Evolutionary conservation across 495 filamentous ascomycete species (phyloP).

Genomic region (Elasticomyces elasticus): DNA sequence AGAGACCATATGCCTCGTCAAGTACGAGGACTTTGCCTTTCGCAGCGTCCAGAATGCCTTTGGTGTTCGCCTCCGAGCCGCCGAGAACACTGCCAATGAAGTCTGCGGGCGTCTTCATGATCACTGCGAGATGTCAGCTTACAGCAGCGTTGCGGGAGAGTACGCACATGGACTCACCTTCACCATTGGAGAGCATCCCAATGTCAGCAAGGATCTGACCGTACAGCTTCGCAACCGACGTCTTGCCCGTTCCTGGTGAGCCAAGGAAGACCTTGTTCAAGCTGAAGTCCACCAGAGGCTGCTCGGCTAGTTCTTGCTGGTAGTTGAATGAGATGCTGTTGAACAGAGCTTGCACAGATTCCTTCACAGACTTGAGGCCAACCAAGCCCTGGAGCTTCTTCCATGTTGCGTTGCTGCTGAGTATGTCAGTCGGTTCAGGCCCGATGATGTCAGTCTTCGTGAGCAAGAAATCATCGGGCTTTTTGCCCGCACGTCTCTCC

Average conservation of each 20-base stretch:
- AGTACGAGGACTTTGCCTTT: slow-evolving; percentile 25
- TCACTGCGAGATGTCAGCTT: slow-evolving; percentile 18
- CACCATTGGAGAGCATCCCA: slow-evolving; percentile 28
- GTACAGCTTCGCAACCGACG: slow-evolving; percentile 62
- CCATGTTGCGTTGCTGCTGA: slow-evolving; percentile 47
- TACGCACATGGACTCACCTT: slow-evolving; percentile 13
- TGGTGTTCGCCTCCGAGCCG: slow-evolving; percentile 20
- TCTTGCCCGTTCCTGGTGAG: slow-evolving; percentile 66
- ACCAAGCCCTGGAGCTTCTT: slow-evolving; percentile 47
- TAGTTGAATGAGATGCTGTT: slow-evolving; percentile 54
- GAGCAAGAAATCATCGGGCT: slow-evolving; percentile 28
- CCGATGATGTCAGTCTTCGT: slow-evolving; percentile 28
- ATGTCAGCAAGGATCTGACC: slow-evolving; percentile 27
- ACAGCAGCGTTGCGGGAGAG: not conserved
- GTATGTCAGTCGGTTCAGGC: slow-evolving; percentile 48
- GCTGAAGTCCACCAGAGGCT: slow-evolving; percentile 44
- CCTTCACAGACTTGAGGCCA: slow-evolving; percentile 54
- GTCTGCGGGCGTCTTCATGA: slow-evolving; percentile 24
- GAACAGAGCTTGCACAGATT: slow-evolving; percentile 46
- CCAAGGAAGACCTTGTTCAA: slow-evolving; percentile 67
- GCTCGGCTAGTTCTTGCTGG: slow-evolving; percentile 48
- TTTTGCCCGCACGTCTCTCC: slow-evolving; percentile 27
- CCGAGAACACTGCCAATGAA: slow-evolving; percentile 22
- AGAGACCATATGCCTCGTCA: slow-evolving; percentile 26
- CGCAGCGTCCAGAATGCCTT: slow-evolving; percentile 16